phyloP scores from a whole-genome alignment of 2,329 filamentous ascomycete genomes.

The Cercospora beticola region DNA sequence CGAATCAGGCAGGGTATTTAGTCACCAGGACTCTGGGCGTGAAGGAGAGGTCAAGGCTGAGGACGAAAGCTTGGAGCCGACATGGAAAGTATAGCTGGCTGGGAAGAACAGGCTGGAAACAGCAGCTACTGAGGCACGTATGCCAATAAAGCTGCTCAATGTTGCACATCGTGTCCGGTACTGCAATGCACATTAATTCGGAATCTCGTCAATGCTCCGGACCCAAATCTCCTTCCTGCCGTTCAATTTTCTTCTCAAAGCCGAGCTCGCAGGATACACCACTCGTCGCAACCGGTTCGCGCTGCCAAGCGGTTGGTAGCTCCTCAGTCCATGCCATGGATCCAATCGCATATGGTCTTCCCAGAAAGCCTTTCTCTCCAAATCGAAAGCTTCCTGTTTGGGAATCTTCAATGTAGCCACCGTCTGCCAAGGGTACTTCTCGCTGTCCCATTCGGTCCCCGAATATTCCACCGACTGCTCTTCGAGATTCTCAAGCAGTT shows the following conservation, averaged over 20 bases:
- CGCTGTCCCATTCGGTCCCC: slow-evolving; percentile 47
- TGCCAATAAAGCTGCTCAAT: not conserved
- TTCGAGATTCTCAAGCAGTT: slow-evolving; percentile 49
- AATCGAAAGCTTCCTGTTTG: slow-evolving; percentile 45
- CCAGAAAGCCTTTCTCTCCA: slow-evolving; percentile 45
- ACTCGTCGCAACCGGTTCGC: slow-evolving; percentile 43
- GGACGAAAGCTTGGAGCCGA: not conserved
- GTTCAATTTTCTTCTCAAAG: slow-evolving; percentile 41
- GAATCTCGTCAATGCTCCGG: slow-evolving; percentile 42
- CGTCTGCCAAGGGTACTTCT: slow-evolving; percentile 51
- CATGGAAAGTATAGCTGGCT: not conserved
- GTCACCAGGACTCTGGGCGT: not conserved
- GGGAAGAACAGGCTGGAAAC: not conserved
- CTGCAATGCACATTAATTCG: slow-evolving; percentile 18
- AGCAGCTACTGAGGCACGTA: not conserved
- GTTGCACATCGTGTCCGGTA: not conserved
- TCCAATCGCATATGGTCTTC: slow-evolving; percentile 48
- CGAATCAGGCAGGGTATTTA: too few relatives aligned
- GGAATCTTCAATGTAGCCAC: slow-evolving; percentile 45
- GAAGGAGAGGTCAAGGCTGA: not conserved
- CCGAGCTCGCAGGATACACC: slow-evolving; percentile 43
- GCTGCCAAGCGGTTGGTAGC: slow-evolving; percentile 44
- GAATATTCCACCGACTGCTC: slow-evolving; percentile 50
- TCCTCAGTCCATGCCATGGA: slow-evolving; percentile 46
- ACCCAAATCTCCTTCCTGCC: slow-evolving; percentile 41